These are phyloP conservation scores for Tetracladium maxilliforme DNA, from an alignment of 2,329 filamentous ascomycete species.

Conservation along the genomic window DNA sequence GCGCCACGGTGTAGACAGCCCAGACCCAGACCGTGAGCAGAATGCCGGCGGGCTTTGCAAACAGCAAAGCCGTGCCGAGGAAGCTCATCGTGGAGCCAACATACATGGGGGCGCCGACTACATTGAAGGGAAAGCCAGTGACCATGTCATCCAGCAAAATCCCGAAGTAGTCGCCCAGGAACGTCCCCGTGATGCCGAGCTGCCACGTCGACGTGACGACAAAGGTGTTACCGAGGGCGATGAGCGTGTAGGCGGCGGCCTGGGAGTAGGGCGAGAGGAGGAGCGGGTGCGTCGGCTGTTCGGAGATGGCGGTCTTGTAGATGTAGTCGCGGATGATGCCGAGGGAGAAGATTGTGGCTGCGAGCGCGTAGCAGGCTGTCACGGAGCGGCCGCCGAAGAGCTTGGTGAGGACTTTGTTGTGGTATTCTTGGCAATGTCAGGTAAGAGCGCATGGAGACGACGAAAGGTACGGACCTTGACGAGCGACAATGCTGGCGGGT, in stretches of 20 bases:
- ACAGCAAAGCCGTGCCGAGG: slow-evolving; percentile 70
- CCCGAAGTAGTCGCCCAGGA: slow-evolving; percentile 96
- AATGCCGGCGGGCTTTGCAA: slow-evolving; percentile 76
- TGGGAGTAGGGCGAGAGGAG: slow-evolving; percentile 46
- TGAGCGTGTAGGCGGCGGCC: slow-evolving; percentile 54
- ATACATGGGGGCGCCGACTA: slow-evolving; percentile 90
- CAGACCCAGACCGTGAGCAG: slow-evolving; percentile 63
- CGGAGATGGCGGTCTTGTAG: slow-evolving; percentile 70
- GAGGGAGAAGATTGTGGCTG: slow-evolving; percentile 76
- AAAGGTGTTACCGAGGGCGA: slow-evolving; percentile 65
- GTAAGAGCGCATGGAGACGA: slow-evolving; percentile 2
- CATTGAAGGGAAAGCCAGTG: slow-evolving; percentile 89
- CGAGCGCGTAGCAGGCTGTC: slow-evolving; percentile 79
- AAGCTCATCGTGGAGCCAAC: slow-evolving; percentile 89
- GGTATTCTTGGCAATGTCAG: slow-evolving; percentile 54
- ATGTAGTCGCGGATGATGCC: slow-evolving; percentile 79
- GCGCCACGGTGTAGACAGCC: slow-evolving; percentile 64
- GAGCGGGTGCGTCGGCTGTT: slow-evolving; percentile 60
- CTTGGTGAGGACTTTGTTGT: slow-evolving; percentile 76
- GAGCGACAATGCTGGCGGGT: slow-evolving; percentile 56
- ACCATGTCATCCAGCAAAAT: slow-evolving; percentile 94
- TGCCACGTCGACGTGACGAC: slow-evolving; percentile 84
- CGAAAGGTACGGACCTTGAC: slow-evolving; percentile 44
- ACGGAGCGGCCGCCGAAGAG: slow-evolving; percentile 68
- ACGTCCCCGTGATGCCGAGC: slow-evolving; percentile 88